Evolutionary conservation across 2,329 filamentous ascomycete genomes (phyloP).

Genomic region (Endoconidiophora polonica): DNA sequence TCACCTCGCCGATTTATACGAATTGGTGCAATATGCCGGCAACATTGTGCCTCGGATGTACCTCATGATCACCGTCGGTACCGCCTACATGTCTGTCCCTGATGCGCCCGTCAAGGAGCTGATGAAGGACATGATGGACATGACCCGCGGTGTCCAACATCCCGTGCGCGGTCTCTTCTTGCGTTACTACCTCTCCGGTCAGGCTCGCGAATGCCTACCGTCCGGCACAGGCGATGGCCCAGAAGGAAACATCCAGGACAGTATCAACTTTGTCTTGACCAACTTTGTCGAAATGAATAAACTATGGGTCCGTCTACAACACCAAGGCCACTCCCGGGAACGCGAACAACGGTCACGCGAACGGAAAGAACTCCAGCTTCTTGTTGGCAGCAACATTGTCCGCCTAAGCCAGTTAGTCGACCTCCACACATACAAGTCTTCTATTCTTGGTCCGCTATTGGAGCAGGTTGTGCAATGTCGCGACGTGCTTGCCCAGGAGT

Average conservation of each 20-base stretch:
- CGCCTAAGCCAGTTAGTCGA: conserved; percentile 90
- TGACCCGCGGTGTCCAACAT: conserved; percentile 95
- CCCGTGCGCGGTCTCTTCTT: conserved; percentile 89
- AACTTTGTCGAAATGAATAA: conserved; percentile 99
- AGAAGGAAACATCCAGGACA: conserved; percentile 90
- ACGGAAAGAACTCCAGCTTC: conserved; percentile 81
- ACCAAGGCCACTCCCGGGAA: conserved; percentile 92
- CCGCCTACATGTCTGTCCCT: conserved; percentile 96
- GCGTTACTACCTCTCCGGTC: conserved; percentile 88
- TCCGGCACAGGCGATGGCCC: conserved; percentile 71
- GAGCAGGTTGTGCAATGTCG: conserved; percentile 97
- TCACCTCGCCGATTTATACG: conserved; percentile 93
- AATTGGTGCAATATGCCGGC: conserved; percentile 92
- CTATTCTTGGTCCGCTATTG: conserved; percentile 72
- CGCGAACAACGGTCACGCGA: conserved; percentile 87
- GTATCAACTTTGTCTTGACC: conserved; percentile 92
- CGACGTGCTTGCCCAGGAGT: conserved; percentile 92
- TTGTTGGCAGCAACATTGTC: conserved; percentile 93
- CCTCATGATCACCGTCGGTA: conserved; percentile 98
- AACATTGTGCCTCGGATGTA: conserved; percentile 95
- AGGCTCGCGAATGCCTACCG: conserved; percentile 79
- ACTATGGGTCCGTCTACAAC: conserved; percentile 91
- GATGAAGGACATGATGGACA: conserved; percentile 99
- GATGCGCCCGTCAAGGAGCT: conserved; percentile 98
- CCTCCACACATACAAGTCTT: conserved; percentile 80